Percentiles rank a stretch among this genome's conserved stretches.
These are phyloP conservation scores for Senna tora DNA, from an alignment of 306 rosid species.

Conservation along the genomic window DNA sequence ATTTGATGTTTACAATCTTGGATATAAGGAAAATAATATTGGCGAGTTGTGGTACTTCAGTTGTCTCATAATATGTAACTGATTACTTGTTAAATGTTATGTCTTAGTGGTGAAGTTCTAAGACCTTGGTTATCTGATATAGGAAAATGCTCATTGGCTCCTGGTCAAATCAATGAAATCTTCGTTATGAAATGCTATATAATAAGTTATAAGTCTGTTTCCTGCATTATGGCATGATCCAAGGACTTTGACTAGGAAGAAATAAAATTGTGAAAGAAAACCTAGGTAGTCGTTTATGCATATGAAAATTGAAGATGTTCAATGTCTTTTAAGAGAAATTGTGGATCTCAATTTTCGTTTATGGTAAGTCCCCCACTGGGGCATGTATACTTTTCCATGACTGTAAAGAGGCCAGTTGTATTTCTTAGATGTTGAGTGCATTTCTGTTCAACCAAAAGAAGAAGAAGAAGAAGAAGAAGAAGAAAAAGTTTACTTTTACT, in stretches of 20 bases:
- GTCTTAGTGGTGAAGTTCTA: neutral
- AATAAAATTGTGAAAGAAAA: neutral
- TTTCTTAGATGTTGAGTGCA: neutral
- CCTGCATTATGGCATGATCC: neutral
- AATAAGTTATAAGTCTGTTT: neutral
- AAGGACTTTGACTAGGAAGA: neutral
- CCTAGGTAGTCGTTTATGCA: neutral
- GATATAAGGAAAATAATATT: neutral
- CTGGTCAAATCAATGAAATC: neutral
- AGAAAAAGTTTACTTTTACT: neutral
- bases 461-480: no score
- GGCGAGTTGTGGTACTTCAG: neutral
- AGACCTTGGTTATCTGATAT: slow-evolving; percentile 9
- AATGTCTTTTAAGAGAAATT: neutral
- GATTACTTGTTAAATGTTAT: neutral
- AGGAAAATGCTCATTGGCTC: neutral
- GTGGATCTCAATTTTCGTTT: no score
- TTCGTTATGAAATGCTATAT: neutral
- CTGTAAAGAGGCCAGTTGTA: neutral
- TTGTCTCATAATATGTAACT: slow-evolving; percentile 1
- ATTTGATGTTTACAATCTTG: neutral
- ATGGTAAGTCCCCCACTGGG: neutral
- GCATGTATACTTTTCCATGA: neutral
- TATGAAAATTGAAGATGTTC: neutral
- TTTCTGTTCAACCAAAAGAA: neutral